Conservation (phyloP, 208 protist species). For the Leptomonas pyrrhocoris region DNA sequence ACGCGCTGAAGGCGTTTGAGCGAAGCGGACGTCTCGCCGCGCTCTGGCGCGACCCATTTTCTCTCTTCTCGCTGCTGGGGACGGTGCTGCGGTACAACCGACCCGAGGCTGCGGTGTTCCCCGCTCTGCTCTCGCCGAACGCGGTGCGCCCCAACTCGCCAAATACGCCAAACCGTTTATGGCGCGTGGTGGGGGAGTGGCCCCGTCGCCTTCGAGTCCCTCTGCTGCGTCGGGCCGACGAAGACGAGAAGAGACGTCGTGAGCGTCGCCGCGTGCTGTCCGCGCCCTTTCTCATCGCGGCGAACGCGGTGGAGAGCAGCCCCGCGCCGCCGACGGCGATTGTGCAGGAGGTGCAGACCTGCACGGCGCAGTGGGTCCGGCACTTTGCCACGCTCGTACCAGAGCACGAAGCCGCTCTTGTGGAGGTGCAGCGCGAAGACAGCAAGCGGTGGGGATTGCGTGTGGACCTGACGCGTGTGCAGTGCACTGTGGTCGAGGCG, state of each 20-base stretch:
- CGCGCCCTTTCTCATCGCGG: slow-evolving; percentile 21
- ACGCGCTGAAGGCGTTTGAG: slow-evolving; percentile 5
- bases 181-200: background rate
- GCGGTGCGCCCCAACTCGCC: background rate
- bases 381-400: background rate
- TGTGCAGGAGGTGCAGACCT: slow-evolving; percentile 4
- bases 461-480: slow-evolving; percentile 20
- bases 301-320: slow-evolving; percentile 7
- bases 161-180: background rate
- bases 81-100: slow-evolving; percentile 54
- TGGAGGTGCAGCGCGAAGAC: slow-evolving; percentile 10
- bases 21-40: background rate
- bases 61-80: slow-evolving; percentile 44
- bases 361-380: slow-evolving; percentile 7
- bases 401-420: slow-evolving; percentile 1
- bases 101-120: slow-evolving; percentile 42
- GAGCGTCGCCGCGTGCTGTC: slow-evolving; percentile 17
- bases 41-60: slow-evolving; percentile 45
- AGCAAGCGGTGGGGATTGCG: slow-evolving; percentile 6
- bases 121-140: background rate
- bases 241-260: background rate
- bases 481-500: slow-evolving; percentile 25
- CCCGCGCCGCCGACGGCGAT: background rate
- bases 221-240: background rate
- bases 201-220: background rate